phyloP scores from a whole-genome alignment of 2,329 filamentous ascomycete genomes.

The Aspergillus tubingensis region DNA sequence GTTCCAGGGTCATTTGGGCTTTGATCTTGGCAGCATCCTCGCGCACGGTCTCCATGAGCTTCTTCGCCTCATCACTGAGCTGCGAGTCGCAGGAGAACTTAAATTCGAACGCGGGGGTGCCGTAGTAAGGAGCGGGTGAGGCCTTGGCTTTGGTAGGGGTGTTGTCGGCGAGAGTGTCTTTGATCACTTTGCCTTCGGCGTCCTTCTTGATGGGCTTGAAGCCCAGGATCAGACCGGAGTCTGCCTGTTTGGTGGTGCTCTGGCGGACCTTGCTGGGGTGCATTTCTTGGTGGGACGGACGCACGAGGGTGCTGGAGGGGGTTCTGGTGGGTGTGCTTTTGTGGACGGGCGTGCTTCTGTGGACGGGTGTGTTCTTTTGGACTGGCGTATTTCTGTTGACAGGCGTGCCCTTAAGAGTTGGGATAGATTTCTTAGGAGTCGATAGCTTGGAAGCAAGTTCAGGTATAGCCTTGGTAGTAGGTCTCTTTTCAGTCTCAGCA shows the following conservation, averaged over 20 bases:
- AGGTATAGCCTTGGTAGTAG: background rate
- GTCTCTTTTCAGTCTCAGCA: background rate
- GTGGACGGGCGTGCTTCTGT: conserved; percentile 15
- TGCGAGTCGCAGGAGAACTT: conserved; percentile 47
- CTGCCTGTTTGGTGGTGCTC: conserved; percentile 72
- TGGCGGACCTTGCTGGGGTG: conserved; percentile 81
- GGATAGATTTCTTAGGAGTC: background rate
- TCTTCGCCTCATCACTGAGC: conserved; percentile 54
- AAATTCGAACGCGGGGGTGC: conserved; percentile 50
- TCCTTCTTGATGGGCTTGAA: conserved; percentile 71
- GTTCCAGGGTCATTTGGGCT: conserved; percentile 64
- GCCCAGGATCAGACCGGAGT: conserved; percentile 78
- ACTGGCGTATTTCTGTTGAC: background rate
- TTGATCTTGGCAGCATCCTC: conserved; percentile 73
- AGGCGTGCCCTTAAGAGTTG: conserved; percentile 13
- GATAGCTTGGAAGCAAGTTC: background rate
- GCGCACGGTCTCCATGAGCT: conserved; percentile 66
- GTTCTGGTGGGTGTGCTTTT: conserved; percentile 27
- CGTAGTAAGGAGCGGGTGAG: conserved; percentile 37
- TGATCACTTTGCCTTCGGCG: conserved; percentile 38
- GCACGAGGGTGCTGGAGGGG: conserved; percentile 60
- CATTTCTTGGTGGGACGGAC: conserved; percentile 80
- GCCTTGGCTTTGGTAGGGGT: conserved; percentile 47
- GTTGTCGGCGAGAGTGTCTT: conserved; percentile 30
- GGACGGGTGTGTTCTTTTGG: conserved; percentile 21